Evolutionary conservation across 148 eudicot genomes (phyloP).

Genomic region (Simmondsia chinensis): DNA sequence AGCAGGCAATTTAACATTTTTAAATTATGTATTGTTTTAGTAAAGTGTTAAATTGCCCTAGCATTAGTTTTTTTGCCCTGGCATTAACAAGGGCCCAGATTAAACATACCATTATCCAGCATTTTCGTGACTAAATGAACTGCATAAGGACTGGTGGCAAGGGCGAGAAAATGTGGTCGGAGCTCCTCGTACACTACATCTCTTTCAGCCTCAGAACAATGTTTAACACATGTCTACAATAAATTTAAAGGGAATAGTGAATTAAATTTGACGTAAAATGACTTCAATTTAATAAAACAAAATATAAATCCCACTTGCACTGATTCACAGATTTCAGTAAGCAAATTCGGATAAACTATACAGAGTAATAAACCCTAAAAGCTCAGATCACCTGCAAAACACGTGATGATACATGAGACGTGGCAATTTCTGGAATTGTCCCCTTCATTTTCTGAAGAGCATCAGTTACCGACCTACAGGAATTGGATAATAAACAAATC

Average conservation of each 20-base stretch:
- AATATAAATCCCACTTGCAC: conserved; percentile 1
- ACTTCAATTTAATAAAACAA: too few relatives aligned
- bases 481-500: conserved; percentile 5
- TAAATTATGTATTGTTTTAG: too few relatives aligned
- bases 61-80: too few relatives aligned
- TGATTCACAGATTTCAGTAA: background rate
- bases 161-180: conserved; percentile 71
- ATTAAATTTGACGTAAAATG: too few relatives aligned
- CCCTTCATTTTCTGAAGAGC: conserved; percentile 88
- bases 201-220: conserved; percentile 81
- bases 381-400: conserved; percentile 70
- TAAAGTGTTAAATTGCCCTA: too few relatives aligned
- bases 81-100: too few relatives aligned
- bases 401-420: conserved; percentile 91
- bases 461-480: conserved; percentile 63
- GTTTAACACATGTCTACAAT: conserved; percentile 74
- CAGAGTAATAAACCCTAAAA: conserved; percentile 3
- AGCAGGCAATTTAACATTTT: too few relatives aligned
- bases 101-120: conserved; percentile 91
- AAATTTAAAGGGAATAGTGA: too few relatives aligned
- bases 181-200: conserved; percentile 65
- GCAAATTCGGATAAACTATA: background rate
- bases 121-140: conserved; percentile 82
- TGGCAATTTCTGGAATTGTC: conserved; percentile 80
- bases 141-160: conserved; percentile 77